Evolutionary conservation across 495 filamentous ascomycete genomes (phyloP), one percentile per base, ranked within the genome.

Genomic region (Penicillium verhagenii): DNA sequence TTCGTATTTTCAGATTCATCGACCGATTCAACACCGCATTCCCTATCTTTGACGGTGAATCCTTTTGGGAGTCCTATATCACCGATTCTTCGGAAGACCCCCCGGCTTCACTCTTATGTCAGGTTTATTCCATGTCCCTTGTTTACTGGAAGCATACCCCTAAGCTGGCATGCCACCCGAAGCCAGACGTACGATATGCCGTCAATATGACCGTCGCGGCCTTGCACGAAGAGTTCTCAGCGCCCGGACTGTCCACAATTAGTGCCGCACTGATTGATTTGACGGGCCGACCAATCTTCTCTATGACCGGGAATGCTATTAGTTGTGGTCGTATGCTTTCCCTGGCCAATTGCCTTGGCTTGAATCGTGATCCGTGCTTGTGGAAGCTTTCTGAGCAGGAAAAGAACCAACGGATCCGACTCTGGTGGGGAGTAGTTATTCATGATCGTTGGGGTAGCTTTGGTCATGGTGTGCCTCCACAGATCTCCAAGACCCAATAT

Each of bases 391-490:
- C 75, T 6, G 67, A 64, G 11, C 50, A 60, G 29, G 77, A 82
- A 35, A 79, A 80, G 54, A 66, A 77, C 40, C 67, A 77, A 23
- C 68, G 79, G 6, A 69, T 76, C 14, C 73, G 74, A 16, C 61
- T 80, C 11, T 82, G 79, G 79, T 82, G 79, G 79, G 76, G 73
- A 11, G 71, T 82, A 20, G 70, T 82, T 0, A 79, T 82, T 25
- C 77, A 82, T 53, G 79, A 82, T 67, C 72, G 75, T 31, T 82
- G 79, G 78, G 75, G 77, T 60, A 82, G 79, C 56, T 76, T 77
- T 50, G 75, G 75, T 23, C 77, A 82, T 48, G 79, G 79, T 9
- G 76, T 79, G 18, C 79, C 79, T 18, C 71, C 79, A 43, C 73
- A 79, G 37, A 74, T 82, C 40, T 57, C 70, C 7, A 78, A 72